A percentile compares a stretch with the other conserved stretches of the same genome.
Evolutionary conservation across 2,329 filamentous ascomycete genomes (phyloP).

Genomic region (Endothia cerciana): DNA sequence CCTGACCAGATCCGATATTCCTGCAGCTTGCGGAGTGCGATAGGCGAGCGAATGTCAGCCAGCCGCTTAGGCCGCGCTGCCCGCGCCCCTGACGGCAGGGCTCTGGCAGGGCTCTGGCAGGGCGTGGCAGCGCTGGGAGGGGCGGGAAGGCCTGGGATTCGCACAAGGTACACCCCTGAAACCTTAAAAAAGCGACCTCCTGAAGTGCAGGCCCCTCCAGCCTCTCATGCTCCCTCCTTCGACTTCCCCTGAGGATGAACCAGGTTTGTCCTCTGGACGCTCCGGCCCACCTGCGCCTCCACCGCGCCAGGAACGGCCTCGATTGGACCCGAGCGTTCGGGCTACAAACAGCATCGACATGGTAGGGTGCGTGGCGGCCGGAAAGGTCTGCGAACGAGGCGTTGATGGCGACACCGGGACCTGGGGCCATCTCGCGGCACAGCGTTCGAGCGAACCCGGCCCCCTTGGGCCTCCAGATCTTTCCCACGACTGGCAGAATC

Average conservation of each 20-base stretch:
- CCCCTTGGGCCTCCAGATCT: not conserved
- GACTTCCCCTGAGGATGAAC: not conserved
- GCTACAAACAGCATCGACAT: conserved; percentile 9
- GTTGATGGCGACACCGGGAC: not conserved
- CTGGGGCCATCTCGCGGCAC: not conserved
- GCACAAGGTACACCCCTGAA: not conserved
- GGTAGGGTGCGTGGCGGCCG: not conserved
- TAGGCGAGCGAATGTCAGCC: conserved; percentile 14
- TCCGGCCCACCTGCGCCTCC: not conserved
- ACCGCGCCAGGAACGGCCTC: not conserved
- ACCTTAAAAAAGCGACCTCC: not conserved
- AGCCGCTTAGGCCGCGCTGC: conserved; percentile 8
- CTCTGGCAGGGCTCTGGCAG: not conserved
- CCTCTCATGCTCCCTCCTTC: conserved; percentile 11
- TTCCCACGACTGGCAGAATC: too few species aligned
- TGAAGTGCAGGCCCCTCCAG: not conserved
- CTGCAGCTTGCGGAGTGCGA: not conserved
- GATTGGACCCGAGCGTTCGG: conserved; percentile 5
- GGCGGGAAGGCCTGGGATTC: conserved; percentile 1
- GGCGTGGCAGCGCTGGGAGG: not conserved
- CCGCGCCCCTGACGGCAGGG: conserved; percentile 6
- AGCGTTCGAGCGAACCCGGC: not conserved
- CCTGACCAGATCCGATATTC: conserved; percentile 5
- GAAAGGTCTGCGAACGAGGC: conserved; percentile 1
- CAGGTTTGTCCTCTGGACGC: not conserved